Evolutionary conservation across 371 early-diverging fungal species (phyloP).

Genomic region (Saksenaea vasiformis): DNA sequence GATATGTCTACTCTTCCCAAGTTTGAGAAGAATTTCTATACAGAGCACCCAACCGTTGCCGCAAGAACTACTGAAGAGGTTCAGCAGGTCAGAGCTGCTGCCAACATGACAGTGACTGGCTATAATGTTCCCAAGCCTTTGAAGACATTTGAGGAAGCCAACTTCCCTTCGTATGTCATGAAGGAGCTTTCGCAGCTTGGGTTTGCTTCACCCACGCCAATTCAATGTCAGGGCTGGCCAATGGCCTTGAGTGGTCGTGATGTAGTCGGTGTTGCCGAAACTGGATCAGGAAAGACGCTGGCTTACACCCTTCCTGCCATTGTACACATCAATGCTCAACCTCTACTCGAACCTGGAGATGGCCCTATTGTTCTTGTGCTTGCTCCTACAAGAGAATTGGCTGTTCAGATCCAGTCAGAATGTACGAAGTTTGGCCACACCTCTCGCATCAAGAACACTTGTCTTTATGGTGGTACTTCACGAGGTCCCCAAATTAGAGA

Average conservation of each 20-base stretch:
- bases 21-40: constrained; percentile 96
- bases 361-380: constrained; percentile 96
- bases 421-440: constrained; percentile 89
- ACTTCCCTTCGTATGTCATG: constrained; percentile 85
- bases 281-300: constrained; percentile 99
- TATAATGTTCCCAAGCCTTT: constrained; percentile 80
- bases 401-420: constrained; percentile 94
- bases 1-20: constrained; percentile 64
- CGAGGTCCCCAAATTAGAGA: constrained; percentile 95
- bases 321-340: constrained; percentile 98
- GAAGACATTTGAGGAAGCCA: constrained; percentile 80
- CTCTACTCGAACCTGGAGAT: constrained; percentile 92
- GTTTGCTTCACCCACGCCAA: constrained; percentile 93
- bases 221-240: constrained; percentile 99
- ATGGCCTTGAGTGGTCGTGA: constrained; percentile 98
- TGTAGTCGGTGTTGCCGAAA: constrained; percentile 98
- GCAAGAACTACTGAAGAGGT: constrained; percentile 61
- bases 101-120: constrained; percentile 78
- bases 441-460: constrained; percentile 91
- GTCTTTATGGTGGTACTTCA: constrained; percentile 97
- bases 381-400: constrained; percentile 94
- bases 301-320: constrained; percentile 97
- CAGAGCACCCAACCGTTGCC: constrained; percentile 68
- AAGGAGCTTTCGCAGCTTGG: constrained; percentile 83
- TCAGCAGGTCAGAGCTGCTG: constrained; percentile 61